Evolutionary conservation across 2,329 filamentous ascomycete species (phyloP).

Genomic region (Esteya vermicola): DNA sequence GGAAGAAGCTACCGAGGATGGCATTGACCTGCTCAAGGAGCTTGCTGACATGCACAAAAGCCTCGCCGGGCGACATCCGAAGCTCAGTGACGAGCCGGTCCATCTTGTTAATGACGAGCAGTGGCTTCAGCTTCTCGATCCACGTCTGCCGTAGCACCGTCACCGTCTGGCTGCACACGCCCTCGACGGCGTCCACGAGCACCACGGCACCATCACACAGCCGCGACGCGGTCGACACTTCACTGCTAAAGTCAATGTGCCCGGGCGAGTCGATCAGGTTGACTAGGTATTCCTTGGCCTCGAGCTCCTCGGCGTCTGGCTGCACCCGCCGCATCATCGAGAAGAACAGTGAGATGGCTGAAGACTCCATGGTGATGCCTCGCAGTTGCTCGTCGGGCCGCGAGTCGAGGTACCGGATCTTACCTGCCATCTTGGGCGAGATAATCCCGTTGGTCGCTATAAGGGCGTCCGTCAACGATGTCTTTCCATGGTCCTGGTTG

Average conservation of each 20-base stretch:
- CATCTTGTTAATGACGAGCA: slow-evolving; percentile 97
- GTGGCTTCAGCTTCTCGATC: slow-evolving; percentile 86
- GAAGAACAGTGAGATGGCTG: slow-evolving; percentile 91
- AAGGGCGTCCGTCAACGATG: slow-evolving; percentile 86
- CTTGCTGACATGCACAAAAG: slow-evolving; percentile 77
- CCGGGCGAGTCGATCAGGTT: slow-evolving; percentile 97
- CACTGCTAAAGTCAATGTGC: slow-evolving; percentile 97
- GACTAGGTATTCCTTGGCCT: slow-evolving; percentile 81
- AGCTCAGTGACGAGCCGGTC: slow-evolving; percentile 87
- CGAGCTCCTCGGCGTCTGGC: slow-evolving; percentile 52
- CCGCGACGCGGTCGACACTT: slow-evolving; percentile 89
- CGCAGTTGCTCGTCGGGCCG: slow-evolving; percentile 88
- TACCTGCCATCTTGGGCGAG: slow-evolving; percentile 90
- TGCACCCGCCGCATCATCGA: slow-evolving; percentile 67
- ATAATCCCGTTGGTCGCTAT: slow-evolving; percentile 99
- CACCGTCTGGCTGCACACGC: slow-evolving; percentile 96
- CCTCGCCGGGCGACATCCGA: slow-evolving; percentile 82
- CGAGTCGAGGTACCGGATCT: slow-evolving; percentile 95
- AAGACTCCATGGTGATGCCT: slow-evolving; percentile 99
- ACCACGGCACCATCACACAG: slow-evolving; percentile 91
- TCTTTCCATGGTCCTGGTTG: slow-evolving; percentile 80
- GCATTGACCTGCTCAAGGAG: slow-evolving; percentile 93
- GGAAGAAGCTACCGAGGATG: slow-evolving; percentile 92
- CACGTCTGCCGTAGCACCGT: slow-evolving; percentile 91
- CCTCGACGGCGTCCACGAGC: slow-evolving; percentile 90